Evolutionary conservation across 2,329 filamentous ascomycete genomes (phyloP).

Genomic region (Microsporum ferrugineum): DNA sequence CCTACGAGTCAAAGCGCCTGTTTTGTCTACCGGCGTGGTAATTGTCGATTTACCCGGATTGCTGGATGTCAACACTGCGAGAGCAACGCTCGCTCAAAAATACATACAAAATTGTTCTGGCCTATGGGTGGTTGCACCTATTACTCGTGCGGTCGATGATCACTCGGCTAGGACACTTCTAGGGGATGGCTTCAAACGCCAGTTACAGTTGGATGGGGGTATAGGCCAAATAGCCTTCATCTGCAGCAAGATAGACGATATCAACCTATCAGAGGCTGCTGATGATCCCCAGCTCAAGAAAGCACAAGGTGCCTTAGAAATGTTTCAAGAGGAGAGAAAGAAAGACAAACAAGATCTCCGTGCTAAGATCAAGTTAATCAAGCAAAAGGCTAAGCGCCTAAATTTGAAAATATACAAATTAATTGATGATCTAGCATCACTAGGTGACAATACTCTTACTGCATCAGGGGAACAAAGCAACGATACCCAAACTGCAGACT

Average conservation of each 20-base stretch:
- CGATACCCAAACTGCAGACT: neutral
- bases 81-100: slow-evolving; percentile 45
- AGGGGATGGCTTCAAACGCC: slow-evolving; percentile 46
- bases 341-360: neutral
- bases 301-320: neutral
- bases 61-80: slow-evolving; percentile 49
- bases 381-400: neutral
- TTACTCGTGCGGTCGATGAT: slow-evolving; percentile 49
- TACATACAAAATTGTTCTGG: slow-evolving; percentile 52
- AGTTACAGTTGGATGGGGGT: slow-evolving; percentile 48
- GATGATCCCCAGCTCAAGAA: neutral
- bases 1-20: slow-evolving; percentile 41
- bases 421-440: neutral
- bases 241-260: slow-evolving; percentile 53
- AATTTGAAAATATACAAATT: neutral
- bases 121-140: slow-evolving; percentile 53
- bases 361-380: neutral
- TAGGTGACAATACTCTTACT: neutral
- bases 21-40: slow-evolving; percentile 43
- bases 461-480: neutral
- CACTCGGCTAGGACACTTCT: slow-evolving; percentile 47
- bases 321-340: neutral
- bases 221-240: slow-evolving; percentile 49
- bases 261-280: slow-evolving; percentile 38
- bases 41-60: slow-evolving; percentile 50